Percentiles rank a stretch among this genome's conserved stretches.
Conservation (phyloP, 78 protist species). For the Dictyostelium brefeldianum region DNA sequence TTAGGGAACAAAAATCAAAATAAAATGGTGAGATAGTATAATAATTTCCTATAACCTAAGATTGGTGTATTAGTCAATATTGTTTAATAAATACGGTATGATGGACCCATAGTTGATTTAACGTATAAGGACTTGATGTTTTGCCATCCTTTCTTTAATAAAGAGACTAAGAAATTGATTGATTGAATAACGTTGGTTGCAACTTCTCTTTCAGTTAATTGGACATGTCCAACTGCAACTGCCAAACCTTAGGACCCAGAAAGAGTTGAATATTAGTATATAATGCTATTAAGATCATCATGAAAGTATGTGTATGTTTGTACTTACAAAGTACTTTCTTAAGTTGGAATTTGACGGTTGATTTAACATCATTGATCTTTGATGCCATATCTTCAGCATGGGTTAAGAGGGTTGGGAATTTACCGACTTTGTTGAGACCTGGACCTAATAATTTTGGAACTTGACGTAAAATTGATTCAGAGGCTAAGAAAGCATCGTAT, state of each 20-base stretch:
- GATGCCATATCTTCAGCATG: constrained; percentile 91
- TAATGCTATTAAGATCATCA: no score
- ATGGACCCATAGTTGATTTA: constrained; percentile 98
- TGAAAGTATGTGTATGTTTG: no score
- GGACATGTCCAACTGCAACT: constrained; percentile 98
- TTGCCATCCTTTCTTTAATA: constrained; percentile 99
- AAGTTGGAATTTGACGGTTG: constrained; percentile 99
- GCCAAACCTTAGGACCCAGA: no score
- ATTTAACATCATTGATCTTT: constrained; percentile 96
- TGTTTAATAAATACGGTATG: constrained; percentile 94
- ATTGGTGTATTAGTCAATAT: constrained; percentile 14
- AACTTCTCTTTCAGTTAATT: constrained; percentile 94
- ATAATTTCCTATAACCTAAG: background rate
- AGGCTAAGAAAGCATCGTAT: constrained; percentile 99
- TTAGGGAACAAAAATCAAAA: constrained; percentile 8
- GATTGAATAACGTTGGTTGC: constrained; percentile 94
- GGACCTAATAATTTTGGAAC: constrained; percentile 99
- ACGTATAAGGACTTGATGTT: constrained; percentile 97
- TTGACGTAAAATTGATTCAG: constrained; percentile 97
- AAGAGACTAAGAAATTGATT: constrained; percentile 98
- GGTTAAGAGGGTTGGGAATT: constrained; percentile 98
- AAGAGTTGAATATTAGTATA: no score
- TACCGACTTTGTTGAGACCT: constrained; percentile 99
- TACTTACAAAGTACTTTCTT: constrained; percentile 99
- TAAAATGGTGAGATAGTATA: background rate